A percentile compares a stretch with the other conserved stretches of the same genome.
Evolutionary conservation across 2,329 filamentous ascomycete genomes (phyloP).

Genomic region (Canariomyces notabilis): DNA sequence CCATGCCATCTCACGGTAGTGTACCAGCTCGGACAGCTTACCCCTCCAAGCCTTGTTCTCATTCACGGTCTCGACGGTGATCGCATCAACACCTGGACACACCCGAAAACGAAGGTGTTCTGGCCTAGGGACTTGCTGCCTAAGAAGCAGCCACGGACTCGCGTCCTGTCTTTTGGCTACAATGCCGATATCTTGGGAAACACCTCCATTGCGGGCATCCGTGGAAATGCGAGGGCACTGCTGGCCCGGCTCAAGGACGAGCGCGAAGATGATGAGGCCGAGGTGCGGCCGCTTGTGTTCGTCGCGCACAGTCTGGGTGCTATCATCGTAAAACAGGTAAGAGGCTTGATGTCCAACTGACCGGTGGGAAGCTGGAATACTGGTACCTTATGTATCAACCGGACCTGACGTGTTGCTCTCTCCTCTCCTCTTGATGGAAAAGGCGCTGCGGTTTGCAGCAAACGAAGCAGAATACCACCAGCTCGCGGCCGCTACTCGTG

Average conservation of each 20-base stretch:
- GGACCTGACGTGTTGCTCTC: no score
- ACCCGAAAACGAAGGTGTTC: no score
- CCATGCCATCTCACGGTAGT: no score
- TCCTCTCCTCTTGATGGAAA: no score
- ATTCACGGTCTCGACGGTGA: constrained; percentile 6
- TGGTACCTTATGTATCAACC: no score
- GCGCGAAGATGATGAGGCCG: no score
- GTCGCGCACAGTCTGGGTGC: constrained; percentile 3
- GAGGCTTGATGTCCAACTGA: no score
- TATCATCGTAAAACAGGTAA: constrained; percentile 7
- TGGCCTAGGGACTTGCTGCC: neutral
- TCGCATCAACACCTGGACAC: constrained; percentile 1
- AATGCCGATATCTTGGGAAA: constrained; percentile 6
- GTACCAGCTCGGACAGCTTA: no score
- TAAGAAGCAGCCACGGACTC: neutral
- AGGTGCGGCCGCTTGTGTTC: neutral
- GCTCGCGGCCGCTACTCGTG: no score
- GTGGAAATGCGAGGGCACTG: constrained; percentile 3
- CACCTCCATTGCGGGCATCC: constrained; percentile 2
- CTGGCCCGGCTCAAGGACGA: neutral
- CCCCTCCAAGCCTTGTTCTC: constrained; percentile 6
- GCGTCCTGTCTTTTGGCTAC: constrained; percentile 7
- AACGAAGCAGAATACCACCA: no score
- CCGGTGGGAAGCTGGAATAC: no score
- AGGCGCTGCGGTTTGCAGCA: no score